Evolutionary conservation across 257 asterid genomes (phyloP), one percentile per base, ranked within the genome.

Genomic region (Gentiana macrophylla): DNA sequence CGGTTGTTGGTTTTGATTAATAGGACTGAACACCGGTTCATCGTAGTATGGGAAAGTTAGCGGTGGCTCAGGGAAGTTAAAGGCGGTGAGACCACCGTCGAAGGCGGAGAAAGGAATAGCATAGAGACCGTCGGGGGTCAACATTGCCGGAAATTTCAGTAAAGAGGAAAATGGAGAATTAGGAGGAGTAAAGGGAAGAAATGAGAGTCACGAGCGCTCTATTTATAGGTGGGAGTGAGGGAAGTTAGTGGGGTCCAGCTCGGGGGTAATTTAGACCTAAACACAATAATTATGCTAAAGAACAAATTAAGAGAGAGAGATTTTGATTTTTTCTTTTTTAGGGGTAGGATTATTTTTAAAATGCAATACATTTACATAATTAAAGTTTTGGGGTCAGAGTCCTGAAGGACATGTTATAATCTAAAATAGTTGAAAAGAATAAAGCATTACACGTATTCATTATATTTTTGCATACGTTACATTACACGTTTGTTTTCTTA

Each of bases 141-240:
- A 35, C 37, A 51, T 15, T 34, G 76, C 71, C 71, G 86, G 84
- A 33, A 80, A 74, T 41, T 11, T 65, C 49, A 67, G 54, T 53
- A 9, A 32, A 44, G 63, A 50, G 55, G 64, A 62, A 57, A 41
- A 63, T 13, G 55, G 75, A 66, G 10, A 67, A 67, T 61, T 41
- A 34, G 74, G 65, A 72, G 79, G 74, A 61, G 89, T 47, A 80
- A 80, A 77, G 88, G 84, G 95, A 84, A 77, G 86, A 50, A 59
- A 57, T 6, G 79, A 60, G 33, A 59, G 73, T 50, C 6, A 50
- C 24, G 81, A 83, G 83, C 1, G 62, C 32, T 73, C 86, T 74
- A 86, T 86, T 86, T 83, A 89, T 32, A 50, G 77, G 53, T 37
- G 65, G 12, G 4, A 52, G 58, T 0, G 45, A 37, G 47, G 56